Evolutionary conservation across 2,329 filamentous ascomycete species (phyloP).

Genomic region (Neonectria magnoliae): DNA sequence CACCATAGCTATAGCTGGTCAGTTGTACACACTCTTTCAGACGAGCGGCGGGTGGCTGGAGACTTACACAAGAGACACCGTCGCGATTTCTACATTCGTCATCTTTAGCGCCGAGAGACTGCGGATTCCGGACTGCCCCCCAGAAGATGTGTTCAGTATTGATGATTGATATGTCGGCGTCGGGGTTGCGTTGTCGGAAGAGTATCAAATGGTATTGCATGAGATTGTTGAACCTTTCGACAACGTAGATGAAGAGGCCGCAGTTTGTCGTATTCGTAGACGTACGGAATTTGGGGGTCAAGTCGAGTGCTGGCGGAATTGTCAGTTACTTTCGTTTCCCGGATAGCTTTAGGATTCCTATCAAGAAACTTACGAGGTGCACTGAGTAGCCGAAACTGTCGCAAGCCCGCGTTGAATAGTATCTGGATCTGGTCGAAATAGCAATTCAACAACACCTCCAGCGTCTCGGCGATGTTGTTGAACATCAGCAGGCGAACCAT

Average conservation of each 20-base stretch:
- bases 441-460: not conserved
- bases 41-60: not conserved
- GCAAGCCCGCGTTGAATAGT: not conserved
- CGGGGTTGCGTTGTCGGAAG: not conserved
- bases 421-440: not conserved
- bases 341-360: not conserved
- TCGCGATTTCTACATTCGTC: not conserved
- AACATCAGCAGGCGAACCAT: not conserved
- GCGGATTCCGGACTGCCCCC: not conserved
- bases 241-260: not conserved
- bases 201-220: not conserved
- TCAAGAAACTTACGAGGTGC: not conserved
- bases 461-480: not conserved
- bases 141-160: not conserved
- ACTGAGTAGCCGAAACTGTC: not conserved
- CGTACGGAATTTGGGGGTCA: not conserved
- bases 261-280: not conserved
- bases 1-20: not conserved
- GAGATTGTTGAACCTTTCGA: not conserved
- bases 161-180: not conserved
- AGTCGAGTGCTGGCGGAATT: not conserved
- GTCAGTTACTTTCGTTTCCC: not conserved
- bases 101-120: not conserved
- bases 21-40: not conserved
- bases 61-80: not conserved